A percentile compares a stretch with the other conserved stretches of the same genome.
Evolutionary conservation across 2,329 filamentous ascomycete genomes (phyloP).

Genomic region (Dactylellina haptotyla): DNA sequence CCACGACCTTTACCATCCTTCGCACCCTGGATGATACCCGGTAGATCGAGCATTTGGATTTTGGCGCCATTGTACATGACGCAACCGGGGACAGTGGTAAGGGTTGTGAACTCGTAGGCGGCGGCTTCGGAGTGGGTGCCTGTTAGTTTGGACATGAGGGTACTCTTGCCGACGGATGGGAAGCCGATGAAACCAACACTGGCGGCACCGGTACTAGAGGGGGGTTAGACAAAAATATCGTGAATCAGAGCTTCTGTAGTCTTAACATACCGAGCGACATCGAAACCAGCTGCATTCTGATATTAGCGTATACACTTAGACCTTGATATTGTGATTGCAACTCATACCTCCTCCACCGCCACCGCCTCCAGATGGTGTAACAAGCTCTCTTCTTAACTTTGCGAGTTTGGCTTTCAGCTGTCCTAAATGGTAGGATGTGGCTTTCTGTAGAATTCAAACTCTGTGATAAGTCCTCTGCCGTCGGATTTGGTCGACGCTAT

Average conservation of each 20-base stretch:
- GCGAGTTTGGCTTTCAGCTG: conserved; percentile 98
- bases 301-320: neutral
- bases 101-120: conserved; percentile 96
- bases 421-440: conserved; percentile 90
- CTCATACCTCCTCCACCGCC: conserved; percentile 79
- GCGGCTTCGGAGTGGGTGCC: conserved; percentile 97
- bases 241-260: neutral
- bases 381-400: conserved; percentile 94
- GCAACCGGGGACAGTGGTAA: conserved; percentile 96
- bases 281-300: conserved; percentile 75
- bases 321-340: conserved; percentile 39
- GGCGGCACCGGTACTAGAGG: conserved; percentile 84
- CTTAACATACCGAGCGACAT: conserved; percentile 73
- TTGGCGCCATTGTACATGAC: conserved; percentile 96
- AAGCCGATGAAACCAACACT: conserved; percentile 98
- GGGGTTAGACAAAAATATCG: neutral
- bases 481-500: neutral
- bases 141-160: conserved; percentile 91
- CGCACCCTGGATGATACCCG: conserved; percentile 97
- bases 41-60: conserved; percentile 97
- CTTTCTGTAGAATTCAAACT: conserved; percentile 67
- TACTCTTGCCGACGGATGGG: conserved; percentile 97
- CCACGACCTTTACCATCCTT: conserved; percentile 98
- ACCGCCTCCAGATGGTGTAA: conserved; percentile 81
- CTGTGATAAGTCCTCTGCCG: conserved; percentile 4